Evolutionary conservation across 345 rosid genomes (phyloP).

Genomic region (Arabis alpina): DNA sequence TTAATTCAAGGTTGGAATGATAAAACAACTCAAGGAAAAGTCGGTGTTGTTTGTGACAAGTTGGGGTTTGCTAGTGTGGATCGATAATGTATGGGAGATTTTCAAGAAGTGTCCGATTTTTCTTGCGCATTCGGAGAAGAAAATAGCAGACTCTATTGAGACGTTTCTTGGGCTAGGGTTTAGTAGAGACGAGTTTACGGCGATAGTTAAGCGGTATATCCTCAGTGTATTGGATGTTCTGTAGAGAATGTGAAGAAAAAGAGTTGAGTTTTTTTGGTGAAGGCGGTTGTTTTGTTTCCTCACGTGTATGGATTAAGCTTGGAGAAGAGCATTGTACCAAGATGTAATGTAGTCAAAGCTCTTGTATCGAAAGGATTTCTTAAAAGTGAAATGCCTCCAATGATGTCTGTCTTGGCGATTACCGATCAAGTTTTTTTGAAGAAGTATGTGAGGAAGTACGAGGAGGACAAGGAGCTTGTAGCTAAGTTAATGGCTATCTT

Average conservation of each 20-base stretch:
- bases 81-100: not conserved
- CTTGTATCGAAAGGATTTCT: not conserved
- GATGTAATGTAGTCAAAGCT: not conserved
- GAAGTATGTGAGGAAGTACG: not conserved
- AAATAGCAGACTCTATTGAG: too few relatives aligned
- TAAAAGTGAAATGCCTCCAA: not conserved
- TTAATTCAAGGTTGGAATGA: not conserved
- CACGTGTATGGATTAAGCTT: not conserved
- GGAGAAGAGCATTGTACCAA: not conserved
- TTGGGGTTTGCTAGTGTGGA: slow-evolving; percentile 35
- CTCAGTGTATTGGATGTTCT: too few relatives aligned
- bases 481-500: slow-evolving; percentile 3
- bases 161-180: too few relatives aligned
- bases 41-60: not conserved
- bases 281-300: too few relatives aligned
- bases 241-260: too few relatives aligned
- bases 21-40: not conserved
- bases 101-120: slow-evolving; percentile 33
- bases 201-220: too few relatives aligned
- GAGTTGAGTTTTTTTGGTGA: too few relatives aligned
- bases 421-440: not conserved
- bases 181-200: too few relatives aligned
- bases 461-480: not conserved
- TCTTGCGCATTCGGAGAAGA: slow-evolving; percentile 22
- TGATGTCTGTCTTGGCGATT: not conserved